Base-by-base conservation (phyloP, 768 basidiomycete genomes). In the Pleurotus pulmonarius region DNA sequence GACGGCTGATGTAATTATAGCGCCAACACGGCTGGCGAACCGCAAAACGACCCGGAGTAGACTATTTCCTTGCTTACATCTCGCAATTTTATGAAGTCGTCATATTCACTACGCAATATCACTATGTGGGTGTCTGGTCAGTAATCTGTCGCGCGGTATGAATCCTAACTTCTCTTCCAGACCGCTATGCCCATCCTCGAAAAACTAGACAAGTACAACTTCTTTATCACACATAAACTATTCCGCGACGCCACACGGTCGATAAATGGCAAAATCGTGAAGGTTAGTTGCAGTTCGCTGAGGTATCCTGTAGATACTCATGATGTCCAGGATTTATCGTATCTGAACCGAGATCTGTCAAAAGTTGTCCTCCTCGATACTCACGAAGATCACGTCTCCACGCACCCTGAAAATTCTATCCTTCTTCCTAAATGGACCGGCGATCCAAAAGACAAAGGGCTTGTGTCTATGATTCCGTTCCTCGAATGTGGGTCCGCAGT, bases 41-140 rank as follows among this genome's bases (percentile, higher is more conserved):
- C 3, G 96, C 95, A 4, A 99, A 98, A 73, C 86, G 97, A 34
- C 96, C 97, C 1, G 97, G 97, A 3, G 91, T 94, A 13, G 97
- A 99, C 67, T 98, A 99, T 73, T 99, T 99, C 82, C 79, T 99
- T 34, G 95, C 85, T 24, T 99, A 99, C 69, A 83, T 99, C 47
- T 92, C 94, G 0, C 96, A 98, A 66, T 99, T 98, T 75, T 99
- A 94, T 69, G 97, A 99, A 76, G 84, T 98, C 56, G 96, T 98
- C 34, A 78, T 99, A 54, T 99, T 98, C 75, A 98, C 95, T 8
- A 81, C 86, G 15, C 93, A 96, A 73, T 83, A 90, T 56, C 78
- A 82, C 64, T 98, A 96, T 70, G 95, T 96, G 61, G 48, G 91
- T 20, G 29, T 11, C 7, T 29, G 26, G 26, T 20, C 3, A 20